phyloP scores from a whole-genome alignment of 805 yeast genomes.

The Metschnikowia gelsemii region DNA sequence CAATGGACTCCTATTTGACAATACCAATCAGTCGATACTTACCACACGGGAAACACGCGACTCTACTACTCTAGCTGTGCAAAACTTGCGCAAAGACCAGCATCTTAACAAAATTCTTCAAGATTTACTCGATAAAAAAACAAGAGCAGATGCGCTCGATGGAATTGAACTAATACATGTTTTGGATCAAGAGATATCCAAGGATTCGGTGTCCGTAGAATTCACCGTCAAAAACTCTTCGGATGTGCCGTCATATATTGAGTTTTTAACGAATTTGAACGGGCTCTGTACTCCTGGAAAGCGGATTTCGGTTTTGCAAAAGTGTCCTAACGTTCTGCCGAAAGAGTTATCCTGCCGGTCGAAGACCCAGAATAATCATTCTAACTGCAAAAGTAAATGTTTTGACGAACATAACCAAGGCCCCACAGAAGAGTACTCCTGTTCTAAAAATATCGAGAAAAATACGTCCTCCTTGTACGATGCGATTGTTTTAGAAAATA shows the following conservation, averaged over 20 bases:
- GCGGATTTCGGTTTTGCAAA: too few species aligned
- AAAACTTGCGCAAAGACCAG: neutral
- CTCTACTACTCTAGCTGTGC: neutral
- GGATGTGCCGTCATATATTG: neutral
- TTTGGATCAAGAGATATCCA: neutral
- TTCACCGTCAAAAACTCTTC: neutral
- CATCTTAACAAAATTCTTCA: neutral
- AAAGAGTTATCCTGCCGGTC: too few species aligned
- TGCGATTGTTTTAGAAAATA: slow-evolving; percentile 40
- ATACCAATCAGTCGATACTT: neutral
- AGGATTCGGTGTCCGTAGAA: neutral
- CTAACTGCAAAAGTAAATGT: neutral
- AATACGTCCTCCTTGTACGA: slow-evolving; percentile 15
- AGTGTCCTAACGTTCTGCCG: too few species aligned
- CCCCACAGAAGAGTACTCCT: too few species aligned
- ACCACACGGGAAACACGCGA: neutral
- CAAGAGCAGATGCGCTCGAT: slow-evolving; percentile 3
- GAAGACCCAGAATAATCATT: too few species aligned
- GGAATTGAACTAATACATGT: neutral
- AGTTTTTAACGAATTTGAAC: too few species aligned
- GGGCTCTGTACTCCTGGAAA: too few species aligned
- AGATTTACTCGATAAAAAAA: neutral
- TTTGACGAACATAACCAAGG: neutral
- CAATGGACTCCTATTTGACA: neutral
- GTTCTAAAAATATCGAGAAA: neutral